Base-by-base conservation (phyloP, 345 rosid species). In the Pistacia vera region DNA sequence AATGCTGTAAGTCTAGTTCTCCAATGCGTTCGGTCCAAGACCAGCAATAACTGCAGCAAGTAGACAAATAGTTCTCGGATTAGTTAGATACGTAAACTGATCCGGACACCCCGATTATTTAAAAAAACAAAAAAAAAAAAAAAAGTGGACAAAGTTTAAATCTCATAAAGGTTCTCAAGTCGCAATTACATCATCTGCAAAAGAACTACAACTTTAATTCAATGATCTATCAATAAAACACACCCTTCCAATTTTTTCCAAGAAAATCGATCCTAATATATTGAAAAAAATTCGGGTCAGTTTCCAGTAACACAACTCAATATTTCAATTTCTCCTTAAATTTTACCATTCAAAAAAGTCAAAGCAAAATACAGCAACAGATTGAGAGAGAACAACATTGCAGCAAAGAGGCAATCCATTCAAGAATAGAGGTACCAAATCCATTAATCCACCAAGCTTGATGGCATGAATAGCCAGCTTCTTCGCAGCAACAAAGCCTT, bases 1-100 rank as follows among this genome's bases (percentile, higher is more conserved):
- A 95, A 90, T 1, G 87, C 44, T 1, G 99, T 95, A 35, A 95
- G 94, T 72, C 88, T 92, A 6, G 94, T 92, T 82, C 75, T 92
- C 99, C 99, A 93, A 61, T 95, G 87, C 18, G 98, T 95, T 63
- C 97, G 91, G 77, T 95, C 98, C 90, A 92, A 74, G 79, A 95
- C 87, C 90, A 95, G 78, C 84, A 95, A 79, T 95, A 95, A 79
- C 98, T 93, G 90, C 87, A 59, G 13, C 2, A 75, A 72, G 8
- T 41, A 61, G 18, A 28, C 3, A 12, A 61, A 28, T 61, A 2
- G 67, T 63, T 63, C n/a, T n/a, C n/a, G n/a, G n/a, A n/a, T n/a
- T n/a, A n/a, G n/a, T n/a, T n/a, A n/a, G n/a, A n/a, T n/a, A n/a
- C n/a, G n/a, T n/a, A n/a, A n/a, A n/a, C n/a, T n/a, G n/a, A n/a